Evolutionary conservation across 2,329 filamentous ascomycete genomes (phyloP), one percentile per base, ranked within the genome.

Genomic region (Cadophora malorum): DNA sequence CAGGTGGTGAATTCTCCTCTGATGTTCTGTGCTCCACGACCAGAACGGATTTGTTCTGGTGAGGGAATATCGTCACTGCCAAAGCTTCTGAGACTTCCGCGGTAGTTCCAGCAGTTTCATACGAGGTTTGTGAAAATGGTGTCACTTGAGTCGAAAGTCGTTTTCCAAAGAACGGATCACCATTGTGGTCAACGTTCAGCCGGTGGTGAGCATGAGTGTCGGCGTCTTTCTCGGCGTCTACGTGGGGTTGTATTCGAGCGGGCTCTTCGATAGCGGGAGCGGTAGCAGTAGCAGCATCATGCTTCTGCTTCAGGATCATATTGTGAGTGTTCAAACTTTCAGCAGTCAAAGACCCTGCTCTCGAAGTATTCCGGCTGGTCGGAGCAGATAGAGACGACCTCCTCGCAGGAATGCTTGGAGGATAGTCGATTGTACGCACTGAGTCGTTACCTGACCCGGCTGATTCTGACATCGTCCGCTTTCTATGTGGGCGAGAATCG

Each of bases 41-140:
- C 52, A 89, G 76, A 12, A 90, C 79, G 4, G 88, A 90, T 59
- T 84, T 88, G 72, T 90, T 90, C 73, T 90, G 87, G 70, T 90
- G 88, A 23, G 85, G 83, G 71, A 85, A 89, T 73, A 90, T 87
- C 69, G 83, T 87, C 65, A 90, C 83, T 49, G 86, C 86, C 75
- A 85, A 79, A 41, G 88, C 88, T 78, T 90, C 87, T 0, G 87
- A 88, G 50, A 90, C 84, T 71, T 89, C 88, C 3, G 83, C 82
- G 55, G 83, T 81, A 2, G 85, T 88, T n/a, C 88, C 89, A 41
- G 82, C 84, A n/a, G 78, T 79, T 19, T 89, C 88, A 59, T 89
- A 82, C 0, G 88, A 90, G 0, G 82, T 80, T 67, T 86, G 80
- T 1, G 88, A 90, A 72, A 90, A 90, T 4, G 88, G 88, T 0